phyloP scores from a whole-genome alignment of 2,329 filamentous ascomycete species.

The Venturia aucupariae region DNA sequence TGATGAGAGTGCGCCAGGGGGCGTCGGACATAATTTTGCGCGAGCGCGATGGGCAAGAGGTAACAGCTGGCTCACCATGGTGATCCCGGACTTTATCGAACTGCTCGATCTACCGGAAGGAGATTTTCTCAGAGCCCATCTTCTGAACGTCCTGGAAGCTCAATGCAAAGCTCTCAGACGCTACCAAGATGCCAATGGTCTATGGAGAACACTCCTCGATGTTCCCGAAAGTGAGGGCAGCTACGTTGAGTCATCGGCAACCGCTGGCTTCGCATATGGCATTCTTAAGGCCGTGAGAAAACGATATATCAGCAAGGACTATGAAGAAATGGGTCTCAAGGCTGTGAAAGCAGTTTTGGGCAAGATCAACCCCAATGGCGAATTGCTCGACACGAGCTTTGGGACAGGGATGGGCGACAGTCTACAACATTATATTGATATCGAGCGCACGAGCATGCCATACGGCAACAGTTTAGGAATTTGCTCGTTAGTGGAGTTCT shows the following conservation, averaged over 20 bases:
- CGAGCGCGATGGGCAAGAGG: conserved; percentile 48
- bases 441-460: conserved; percentile 69
- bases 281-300: conserved; percentile 65
- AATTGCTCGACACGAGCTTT: conserved; percentile 66
- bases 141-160: conserved; percentile 55
- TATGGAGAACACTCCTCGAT: conserved; percentile 70
- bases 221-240: conserved; percentile 56
- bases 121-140: conserved; percentile 52
- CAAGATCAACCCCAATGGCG: conserved; percentile 57
- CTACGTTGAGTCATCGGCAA: conserved; percentile 68
- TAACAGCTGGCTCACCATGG: conserved; percentile 71
- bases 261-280: conserved; percentile 72
- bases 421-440: conserved; percentile 69
- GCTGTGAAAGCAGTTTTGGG: conserved; percentile 59
- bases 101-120: conserved; percentile 50
- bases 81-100: conserved; percentile 74
- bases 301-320: conserved; percentile 56
- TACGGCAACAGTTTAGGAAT: conserved; percentile 80
- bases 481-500: conserved; percentile 71
- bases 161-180: conserved; percentile 57
- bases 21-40: conserved; percentile 47
- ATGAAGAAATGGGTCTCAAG: conserved; percentile 51
- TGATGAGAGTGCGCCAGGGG: conserved; percentile 45
- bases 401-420: conserved; percentile 68
- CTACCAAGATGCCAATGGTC: conserved; percentile 52